Conservation (phyloP, 192 early-diverging fungal species). For the Chytriomyces hyalinus region DNA sequence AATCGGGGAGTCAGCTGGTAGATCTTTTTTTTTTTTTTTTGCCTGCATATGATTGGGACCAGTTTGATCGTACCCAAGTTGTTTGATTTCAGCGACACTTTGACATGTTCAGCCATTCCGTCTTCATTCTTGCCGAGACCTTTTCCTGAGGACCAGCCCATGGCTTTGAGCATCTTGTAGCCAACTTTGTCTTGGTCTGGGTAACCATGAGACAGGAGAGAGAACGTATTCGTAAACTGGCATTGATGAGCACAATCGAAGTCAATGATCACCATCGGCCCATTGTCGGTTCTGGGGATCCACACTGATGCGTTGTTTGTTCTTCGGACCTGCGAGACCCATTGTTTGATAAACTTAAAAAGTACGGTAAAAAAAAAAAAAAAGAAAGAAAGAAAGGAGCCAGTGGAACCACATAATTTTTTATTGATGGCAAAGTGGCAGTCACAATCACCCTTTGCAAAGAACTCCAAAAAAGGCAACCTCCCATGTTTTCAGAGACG, state of each 20-base stretch:
- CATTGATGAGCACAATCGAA: not conserved
- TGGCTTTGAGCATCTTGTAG: constrained; percentile 88
- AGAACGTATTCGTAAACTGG: not conserved
- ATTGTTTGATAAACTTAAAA: constrained; percentile 40
- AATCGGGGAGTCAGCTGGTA: not conserved
- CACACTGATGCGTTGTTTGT: constrained; percentile 78
- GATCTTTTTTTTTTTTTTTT: not conserved
- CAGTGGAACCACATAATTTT: too few species aligned
- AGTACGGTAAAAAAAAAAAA: not conserved
- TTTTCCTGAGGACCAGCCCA: constrained; percentile 95
- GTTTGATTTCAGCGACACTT: constrained; percentile 84
- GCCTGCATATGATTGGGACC: not conserved
- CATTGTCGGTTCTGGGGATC: constrained; percentile 94
- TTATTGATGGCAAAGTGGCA: too few species aligned
- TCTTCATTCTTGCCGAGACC: constrained; percentile 89
- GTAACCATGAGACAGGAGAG: not conserved
- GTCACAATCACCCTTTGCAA: too few species aligned
- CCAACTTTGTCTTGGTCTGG: constrained; percentile 84
- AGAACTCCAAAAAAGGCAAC: too few species aligned
- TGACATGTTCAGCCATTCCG: constrained; percentile 83
- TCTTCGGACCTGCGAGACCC: constrained; percentile 72
- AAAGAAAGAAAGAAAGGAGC: not conserved
- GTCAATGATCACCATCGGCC: constrained; percentile 69
- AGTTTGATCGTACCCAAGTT: constrained; percentile 65
- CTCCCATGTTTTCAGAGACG: too few species aligned